These are phyloP conservation scores for Heliophila coronopifolia DNA, from an alignment of 441 rosid species.

Conservation along the genomic window DNA sequence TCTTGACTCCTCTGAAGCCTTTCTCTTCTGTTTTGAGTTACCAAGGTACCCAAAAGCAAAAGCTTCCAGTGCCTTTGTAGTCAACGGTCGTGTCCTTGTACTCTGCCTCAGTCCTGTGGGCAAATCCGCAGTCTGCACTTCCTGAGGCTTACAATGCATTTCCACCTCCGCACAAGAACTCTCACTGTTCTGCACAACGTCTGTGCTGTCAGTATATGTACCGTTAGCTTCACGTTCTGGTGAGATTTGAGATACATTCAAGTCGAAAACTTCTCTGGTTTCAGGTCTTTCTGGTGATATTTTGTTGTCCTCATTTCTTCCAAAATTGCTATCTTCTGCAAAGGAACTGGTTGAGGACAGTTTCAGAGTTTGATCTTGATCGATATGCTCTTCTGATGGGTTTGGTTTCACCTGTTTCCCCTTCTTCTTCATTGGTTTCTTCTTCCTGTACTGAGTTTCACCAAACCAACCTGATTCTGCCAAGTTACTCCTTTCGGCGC, in stretches of 20 bases:
- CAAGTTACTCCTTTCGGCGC: conserved; percentile 24
- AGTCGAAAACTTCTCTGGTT: conserved; percentile 37
- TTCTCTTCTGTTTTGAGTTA: conserved; percentile 43
- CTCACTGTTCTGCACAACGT: conserved; percentile 30
- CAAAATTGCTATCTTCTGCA: conserved; percentile 34
- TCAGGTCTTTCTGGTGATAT: conserved; percentile 27
- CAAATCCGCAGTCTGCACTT: conserved; percentile 22
- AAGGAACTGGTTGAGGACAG: conserved; percentile 38
- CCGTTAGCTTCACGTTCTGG: conserved; percentile 32
- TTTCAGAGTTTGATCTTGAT: conserved; percentile 32
- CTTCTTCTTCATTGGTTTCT: conserved; percentile 30
- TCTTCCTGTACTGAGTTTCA: conserved; percentile 26
- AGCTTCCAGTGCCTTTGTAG: conserved; percentile 46
- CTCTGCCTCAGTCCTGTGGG: conserved; percentile 36
- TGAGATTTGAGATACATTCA: conserved; percentile 48
- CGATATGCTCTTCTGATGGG: conserved; percentile 29
- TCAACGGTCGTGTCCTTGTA: conserved; percentile 40
- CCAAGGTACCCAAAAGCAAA: conserved; percentile 39
- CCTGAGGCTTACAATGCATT: conserved; percentile 26
- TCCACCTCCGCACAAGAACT: conserved; percentile 29
- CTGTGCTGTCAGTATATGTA: conserved; percentile 25
- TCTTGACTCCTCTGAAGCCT: conserved; percentile 26
- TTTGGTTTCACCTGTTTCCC: conserved; percentile 25
- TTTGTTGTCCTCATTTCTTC: conserved; percentile 33
- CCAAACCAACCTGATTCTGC: conserved; percentile 33